phyloP scores from a whole-genome alignment of 306 rosid species.

The Urtica urens region DNA sequence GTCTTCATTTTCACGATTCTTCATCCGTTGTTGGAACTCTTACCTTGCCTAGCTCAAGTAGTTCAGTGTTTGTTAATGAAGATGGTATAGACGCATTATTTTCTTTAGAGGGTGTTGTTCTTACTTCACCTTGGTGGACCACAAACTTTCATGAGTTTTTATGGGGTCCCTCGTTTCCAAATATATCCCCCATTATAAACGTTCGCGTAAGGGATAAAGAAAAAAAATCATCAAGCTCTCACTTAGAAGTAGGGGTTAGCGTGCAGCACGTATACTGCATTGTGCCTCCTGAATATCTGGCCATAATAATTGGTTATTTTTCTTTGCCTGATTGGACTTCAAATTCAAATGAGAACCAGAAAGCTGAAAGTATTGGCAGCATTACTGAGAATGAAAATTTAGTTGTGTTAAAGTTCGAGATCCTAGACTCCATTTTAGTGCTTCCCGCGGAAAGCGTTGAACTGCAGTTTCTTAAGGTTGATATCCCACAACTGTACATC shows the following conservation, averaged over 20 bases:
- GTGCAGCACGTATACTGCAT: slow-evolving; percentile 81
- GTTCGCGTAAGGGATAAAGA: slow-evolving; percentile 46
- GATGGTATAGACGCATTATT: slow-evolving; percentile 46
- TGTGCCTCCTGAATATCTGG: slow-evolving; percentile 79
- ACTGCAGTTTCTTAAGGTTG: slow-evolving; percentile 53
- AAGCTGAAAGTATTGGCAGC: slow-evolving; percentile 19
- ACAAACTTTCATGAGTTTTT: slow-evolving; percentile 42
- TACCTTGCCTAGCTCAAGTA: slow-evolving; percentile 38
- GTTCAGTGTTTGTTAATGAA: slow-evolving; percentile 42
- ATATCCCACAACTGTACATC: slow-evolving; percentile 49
- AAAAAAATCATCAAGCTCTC: slow-evolving; percentile 24
- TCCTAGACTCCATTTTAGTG: slow-evolving; percentile 64
- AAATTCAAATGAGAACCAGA: slow-evolving; percentile 26
- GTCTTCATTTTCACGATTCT: slow-evolving; percentile 78
- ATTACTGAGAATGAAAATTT: slow-evolving; percentile 30
- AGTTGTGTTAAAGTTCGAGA: slow-evolving; percentile 59
- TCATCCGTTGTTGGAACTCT: slow-evolving; percentile 63
- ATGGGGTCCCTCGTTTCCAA: slow-evolving; percentile 66
- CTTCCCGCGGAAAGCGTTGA: slow-evolving; percentile 59
- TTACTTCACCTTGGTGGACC: slow-evolving; percentile 64
- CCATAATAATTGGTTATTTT: slow-evolving; percentile 78
- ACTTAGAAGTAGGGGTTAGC: slow-evolving; percentile 48
- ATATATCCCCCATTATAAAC: slow-evolving; percentile 71
- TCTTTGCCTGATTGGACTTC: slow-evolving; percentile 69
- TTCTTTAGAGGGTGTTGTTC: slow-evolving; percentile 63